Percentiles rank a stretch among this genome's conserved stretches.
These are phyloP conservation scores for Trichoderma simmonsii DNA, from an alignment of 2,329 filamentous ascomycete genomes.

Conservation along the genomic window DNA sequence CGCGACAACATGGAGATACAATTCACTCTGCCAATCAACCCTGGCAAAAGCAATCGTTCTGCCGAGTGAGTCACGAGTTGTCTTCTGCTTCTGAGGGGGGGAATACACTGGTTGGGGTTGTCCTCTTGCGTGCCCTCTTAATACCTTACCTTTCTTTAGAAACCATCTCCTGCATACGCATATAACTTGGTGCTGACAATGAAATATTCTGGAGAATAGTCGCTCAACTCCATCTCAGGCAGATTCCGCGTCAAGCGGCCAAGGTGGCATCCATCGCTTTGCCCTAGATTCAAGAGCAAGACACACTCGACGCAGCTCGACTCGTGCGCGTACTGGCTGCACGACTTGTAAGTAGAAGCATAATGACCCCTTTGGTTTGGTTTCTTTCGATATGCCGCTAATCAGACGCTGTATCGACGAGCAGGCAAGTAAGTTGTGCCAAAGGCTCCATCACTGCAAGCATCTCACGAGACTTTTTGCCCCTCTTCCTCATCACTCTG, in stretches of 20 bases:
- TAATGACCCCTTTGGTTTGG: not conserved
- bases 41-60: slow-evolving; percentile 22
- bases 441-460: not conserved
- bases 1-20: slow-evolving; percentile 36
- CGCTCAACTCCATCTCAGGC: not conserved
- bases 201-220: not conserved
- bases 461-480: not conserved
- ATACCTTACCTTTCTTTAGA: not conserved
- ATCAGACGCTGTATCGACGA: not conserved
- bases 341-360: slow-evolving; percentile 34
- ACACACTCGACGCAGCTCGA: slow-evolving; percentile 39
- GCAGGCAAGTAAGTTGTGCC: slow-evolving; percentile 33
- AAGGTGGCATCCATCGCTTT: slow-evolving; percentile 36
- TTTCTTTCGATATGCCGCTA: slow-evolving; percentile 11
- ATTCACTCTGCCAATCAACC: slow-evolving; percentile 34
- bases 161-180: not conserved
- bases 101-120: not conserved
- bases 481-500: not conserved
- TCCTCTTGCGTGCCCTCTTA: not conserved
- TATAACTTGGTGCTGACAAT: not conserved
- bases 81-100: not conserved
- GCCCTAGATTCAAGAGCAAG: slow-evolving; percentile 37
- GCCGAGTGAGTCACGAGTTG: slow-evolving; percentile 26
- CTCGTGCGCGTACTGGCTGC: slow-evolving; percentile 38
- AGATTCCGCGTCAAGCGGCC: slow-evolving; percentile 19